Percentiles rank a stretch among this genome's conserved stretches.
Conservation (phyloP, 768 basidiomycete genomes). For the Favolaschia claudopus region DNA sequence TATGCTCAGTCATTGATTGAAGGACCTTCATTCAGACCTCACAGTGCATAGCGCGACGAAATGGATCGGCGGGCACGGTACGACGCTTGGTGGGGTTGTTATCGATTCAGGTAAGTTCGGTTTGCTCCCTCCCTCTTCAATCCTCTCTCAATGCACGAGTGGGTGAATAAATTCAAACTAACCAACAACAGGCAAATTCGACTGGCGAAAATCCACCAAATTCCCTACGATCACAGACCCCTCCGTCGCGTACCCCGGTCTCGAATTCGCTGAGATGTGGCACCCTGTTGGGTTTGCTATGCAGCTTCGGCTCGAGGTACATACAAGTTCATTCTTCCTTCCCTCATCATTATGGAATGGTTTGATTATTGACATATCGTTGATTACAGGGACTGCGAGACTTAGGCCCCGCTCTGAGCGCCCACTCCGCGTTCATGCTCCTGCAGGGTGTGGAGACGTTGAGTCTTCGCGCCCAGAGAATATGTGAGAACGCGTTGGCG, state of each 20-base stretch:
- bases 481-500: constrained; percentile 52
- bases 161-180: too few species aligned
- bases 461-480: constrained; percentile 29
- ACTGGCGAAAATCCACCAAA: constrained; percentile 50
- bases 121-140: too few species aligned
- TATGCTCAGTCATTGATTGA: too few species aligned
- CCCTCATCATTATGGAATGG: neutral
- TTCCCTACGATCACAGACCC: constrained; percentile 62
- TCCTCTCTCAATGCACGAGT: too few species aligned
- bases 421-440: constrained; percentile 76
- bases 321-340: neutral
- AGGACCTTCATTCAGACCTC: too few species aligned
- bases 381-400: constrained; percentile 62
- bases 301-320: constrained; percentile 11
- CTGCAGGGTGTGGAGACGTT: constrained; percentile 82
- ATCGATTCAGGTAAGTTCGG: constrained; percentile 43
- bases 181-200: constrained; percentile 60
- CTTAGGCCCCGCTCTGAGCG: constrained; percentile 69
- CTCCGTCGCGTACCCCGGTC: neutral
- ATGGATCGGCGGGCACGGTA: constrained; percentile 65
- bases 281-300: constrained; percentile 8
- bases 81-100: constrained; percentile 59
- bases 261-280: constrained; percentile 13
- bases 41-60: constrained; percentile 63
- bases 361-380: neutral